These are phyloP conservation scores for Iberis pinnata DNA, from an alignment of 345 rosid species.

Conservation along the genomic window DNA sequence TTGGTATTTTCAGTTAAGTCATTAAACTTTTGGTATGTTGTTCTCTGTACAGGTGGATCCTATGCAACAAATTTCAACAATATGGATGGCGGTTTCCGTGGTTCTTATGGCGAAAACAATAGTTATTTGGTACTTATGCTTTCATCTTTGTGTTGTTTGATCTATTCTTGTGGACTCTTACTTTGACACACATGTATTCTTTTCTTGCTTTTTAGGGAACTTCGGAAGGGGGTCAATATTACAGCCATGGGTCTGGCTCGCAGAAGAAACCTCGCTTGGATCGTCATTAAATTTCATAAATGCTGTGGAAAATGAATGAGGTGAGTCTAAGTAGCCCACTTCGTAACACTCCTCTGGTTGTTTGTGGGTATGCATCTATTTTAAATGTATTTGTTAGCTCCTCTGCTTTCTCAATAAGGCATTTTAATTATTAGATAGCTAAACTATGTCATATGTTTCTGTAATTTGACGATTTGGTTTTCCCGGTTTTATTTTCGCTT, in stretches of 20 bases:
- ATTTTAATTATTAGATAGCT: slow-evolving; percentile 18
- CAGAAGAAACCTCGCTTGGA: slow-evolving; percentile 63
- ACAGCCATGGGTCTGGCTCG: slow-evolving; percentile 61
- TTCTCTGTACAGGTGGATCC: slow-evolving; percentile 47
- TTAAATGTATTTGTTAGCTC: slow-evolving; percentile 9
- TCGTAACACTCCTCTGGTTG: slow-evolving; percentile 11
- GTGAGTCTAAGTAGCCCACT: slow-evolving; percentile 20
- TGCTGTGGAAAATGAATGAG: slow-evolving; percentile 23
- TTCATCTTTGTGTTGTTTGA: slow-evolving; percentile 7
- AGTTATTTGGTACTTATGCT: slow-evolving; percentile 51
- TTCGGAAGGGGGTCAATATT: slow-evolving; percentile 53
- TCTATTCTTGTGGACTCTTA: slow-evolving; percentile 10
- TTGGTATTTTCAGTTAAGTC: slow-evolving; percentile 1
- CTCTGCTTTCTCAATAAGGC: slow-evolving; percentile 16
- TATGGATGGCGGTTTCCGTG: slow-evolving; percentile 46
- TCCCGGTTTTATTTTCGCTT: slow-evolving; percentile 6
- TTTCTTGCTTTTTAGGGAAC: slow-evolving; percentile 45
- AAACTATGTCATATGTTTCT: slow-evolving; percentile 11
- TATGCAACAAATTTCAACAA: slow-evolving; percentile 51
- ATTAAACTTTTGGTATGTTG: background rate
- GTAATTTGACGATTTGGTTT: slow-evolving; percentile 14
- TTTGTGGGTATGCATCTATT: slow-evolving; percentile 17
- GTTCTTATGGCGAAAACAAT: slow-evolving; percentile 63
- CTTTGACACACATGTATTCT: slow-evolving; percentile 9
- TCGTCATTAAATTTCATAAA: slow-evolving; percentile 47